A percentile compares a stretch with the other conserved stretches of the same genome.
phyloP scores from a whole-genome alignment of 345 rosid genomes.

The Excoecaria cochinchinensis region DNA sequence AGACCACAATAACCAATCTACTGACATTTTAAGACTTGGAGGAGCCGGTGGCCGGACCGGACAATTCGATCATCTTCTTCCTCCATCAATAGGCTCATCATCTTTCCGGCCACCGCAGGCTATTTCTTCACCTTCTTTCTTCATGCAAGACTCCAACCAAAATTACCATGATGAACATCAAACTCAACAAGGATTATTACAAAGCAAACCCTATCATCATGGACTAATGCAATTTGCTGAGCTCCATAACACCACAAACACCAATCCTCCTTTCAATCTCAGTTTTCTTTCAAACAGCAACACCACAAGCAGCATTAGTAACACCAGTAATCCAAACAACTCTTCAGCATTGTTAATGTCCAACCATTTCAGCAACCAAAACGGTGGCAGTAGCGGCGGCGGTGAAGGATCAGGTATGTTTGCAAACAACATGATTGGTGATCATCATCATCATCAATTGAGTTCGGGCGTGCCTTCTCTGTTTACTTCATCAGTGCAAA shows the following conservation, averaged over 20 bases:
- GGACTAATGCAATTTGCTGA: constrained; percentile 58
- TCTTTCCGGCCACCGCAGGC: constrained; percentile 29
- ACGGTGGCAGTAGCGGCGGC: constrained; percentile 11
- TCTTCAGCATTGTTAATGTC: constrained; percentile 35
- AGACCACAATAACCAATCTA: constrained; percentile 37
- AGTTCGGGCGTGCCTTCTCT: constrained; percentile 48
- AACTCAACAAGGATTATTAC: constrained; percentile 37
- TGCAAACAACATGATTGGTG: constrained; percentile 42
- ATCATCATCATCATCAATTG: constrained; percentile 40
- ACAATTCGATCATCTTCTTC: constrained; percentile 50
- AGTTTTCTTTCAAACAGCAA: constrained; percentile 50
- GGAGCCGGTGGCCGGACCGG: constrained; percentile 31
- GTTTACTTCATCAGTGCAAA: constrained; percentile 50
- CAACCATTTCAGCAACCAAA: constrained; percentile 43
- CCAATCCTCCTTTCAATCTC: constrained; percentile 46
- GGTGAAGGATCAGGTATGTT: constrained; percentile 40
- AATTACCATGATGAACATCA: constrained; percentile 45
- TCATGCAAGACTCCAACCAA: constrained; percentile 54
- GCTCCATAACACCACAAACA: constrained; percentile 31
- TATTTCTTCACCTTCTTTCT: constrained; percentile 41
- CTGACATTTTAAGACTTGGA: constrained; percentile 52
- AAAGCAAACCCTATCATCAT: constrained; percentile 36
- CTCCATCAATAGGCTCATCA: constrained; percentile 41
- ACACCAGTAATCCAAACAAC: constrained; percentile 34
- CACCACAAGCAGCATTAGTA: constrained; percentile 27